These are phyloP conservation scores for Pseudogymnoascus sp. DNA, from an alignment of 2,329 filamentous ascomycete genomes.

Conservation along the genomic window DNA sequence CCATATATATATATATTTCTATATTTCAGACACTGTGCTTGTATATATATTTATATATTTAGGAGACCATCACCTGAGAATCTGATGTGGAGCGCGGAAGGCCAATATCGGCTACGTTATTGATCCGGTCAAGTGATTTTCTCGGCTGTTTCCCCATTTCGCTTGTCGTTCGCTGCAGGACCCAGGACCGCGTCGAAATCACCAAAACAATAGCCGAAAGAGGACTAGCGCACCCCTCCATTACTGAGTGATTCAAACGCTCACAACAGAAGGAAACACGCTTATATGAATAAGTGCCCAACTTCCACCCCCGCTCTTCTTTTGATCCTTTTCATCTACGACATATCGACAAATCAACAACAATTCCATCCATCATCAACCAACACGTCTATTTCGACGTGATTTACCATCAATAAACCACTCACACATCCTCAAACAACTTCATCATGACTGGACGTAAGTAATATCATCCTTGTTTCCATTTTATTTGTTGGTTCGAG, in stretches of 20 bases:
- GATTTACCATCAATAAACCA: conserved; percentile 30
- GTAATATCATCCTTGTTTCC: conserved; percentile 32
- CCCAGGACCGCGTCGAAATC: background rate
- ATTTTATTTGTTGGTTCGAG: conserved; percentile 15
- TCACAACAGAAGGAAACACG: conserved; percentile 12
- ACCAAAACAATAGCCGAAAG: conserved; percentile 15
- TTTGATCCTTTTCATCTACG: conserved; percentile 19
- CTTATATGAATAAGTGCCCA: conserved; percentile 20
- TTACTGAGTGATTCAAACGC: conserved; percentile 17
- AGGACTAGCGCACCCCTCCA: conserved; percentile 18
- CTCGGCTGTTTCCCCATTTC: conserved; percentile 5
- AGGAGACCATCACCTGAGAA: background rate
- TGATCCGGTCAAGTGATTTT: background rate
- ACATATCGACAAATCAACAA: conserved; percentile 18
- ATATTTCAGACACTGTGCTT: background rate
- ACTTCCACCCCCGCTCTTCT: conserved; percentile 16
- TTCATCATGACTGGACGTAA: conserved; percentile 68
- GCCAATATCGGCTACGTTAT: background rate
- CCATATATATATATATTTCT: background rate
- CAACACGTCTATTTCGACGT: conserved; percentile 26
- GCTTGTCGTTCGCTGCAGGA: background rate
- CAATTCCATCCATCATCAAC: conserved; percentile 24
- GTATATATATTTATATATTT: background rate
- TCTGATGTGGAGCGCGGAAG: background rate
- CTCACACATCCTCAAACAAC: conserved; percentile 19